A percentile compares a stretch with the other conserved stretches of the same genome.
Conservation (phyloP, 805 yeast genomes). For the Lipomyces anomalus region DNA sequence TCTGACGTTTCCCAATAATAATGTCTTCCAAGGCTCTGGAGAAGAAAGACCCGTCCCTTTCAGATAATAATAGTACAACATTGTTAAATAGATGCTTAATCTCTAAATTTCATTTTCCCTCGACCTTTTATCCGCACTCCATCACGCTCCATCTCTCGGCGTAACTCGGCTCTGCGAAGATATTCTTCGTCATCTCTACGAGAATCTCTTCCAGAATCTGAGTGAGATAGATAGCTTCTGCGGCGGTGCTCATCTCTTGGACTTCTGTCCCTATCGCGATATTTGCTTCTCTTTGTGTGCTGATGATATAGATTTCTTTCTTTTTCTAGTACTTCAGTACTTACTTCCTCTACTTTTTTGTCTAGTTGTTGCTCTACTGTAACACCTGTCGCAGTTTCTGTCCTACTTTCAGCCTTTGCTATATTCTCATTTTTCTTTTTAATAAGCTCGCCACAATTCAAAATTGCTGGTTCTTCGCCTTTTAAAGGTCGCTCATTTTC, state of each 20-base stretch:
- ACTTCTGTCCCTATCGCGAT: not conserved
- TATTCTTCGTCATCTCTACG: not conserved
- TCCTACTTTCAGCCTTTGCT: not conserved
- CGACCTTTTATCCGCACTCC: slow-evolving; percentile 3
- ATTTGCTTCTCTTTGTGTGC: not conserved
- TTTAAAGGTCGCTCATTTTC: slow-evolving; percentile 16
- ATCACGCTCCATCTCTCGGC: not conserved
- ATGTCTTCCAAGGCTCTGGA: no score
- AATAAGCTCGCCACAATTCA: slow-evolving; percentile 19
- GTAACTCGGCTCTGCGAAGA: not conserved
- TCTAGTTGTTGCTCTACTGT: not conserved
- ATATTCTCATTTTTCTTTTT: slow-evolving; percentile 9
- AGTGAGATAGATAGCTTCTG: no score
- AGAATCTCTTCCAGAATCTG: no score
- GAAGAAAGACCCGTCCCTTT: no score
- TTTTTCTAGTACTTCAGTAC: not conserved
- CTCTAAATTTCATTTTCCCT: not conserved
- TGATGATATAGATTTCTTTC: slow-evolving; percentile 1
- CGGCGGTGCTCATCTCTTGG: no score
- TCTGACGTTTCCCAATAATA: no score
- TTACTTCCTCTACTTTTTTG: not conserved
- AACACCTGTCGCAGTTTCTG: no score
- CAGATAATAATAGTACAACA: no score
- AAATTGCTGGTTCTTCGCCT: slow-evolving; percentile 17
- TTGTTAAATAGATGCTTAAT: no score